A percentile compares a stretch with the other conserved stretches of the same genome.
Conservation (phyloP, 495 filamentous ascomycete genomes). For the Lindgomyces ingoldianus region DNA sequence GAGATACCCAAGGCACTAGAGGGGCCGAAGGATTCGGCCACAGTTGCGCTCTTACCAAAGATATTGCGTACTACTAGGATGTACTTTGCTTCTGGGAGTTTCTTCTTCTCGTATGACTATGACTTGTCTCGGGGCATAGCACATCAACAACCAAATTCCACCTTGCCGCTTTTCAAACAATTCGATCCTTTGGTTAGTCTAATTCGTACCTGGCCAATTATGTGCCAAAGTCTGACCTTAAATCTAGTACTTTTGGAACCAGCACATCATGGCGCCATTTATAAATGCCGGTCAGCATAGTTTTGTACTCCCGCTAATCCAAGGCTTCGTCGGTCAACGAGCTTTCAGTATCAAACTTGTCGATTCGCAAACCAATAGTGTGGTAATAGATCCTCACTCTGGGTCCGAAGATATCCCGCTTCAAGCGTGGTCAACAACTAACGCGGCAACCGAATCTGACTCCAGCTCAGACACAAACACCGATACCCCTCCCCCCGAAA, state of each 20-base stretch:
- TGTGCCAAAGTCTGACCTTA: not conserved
- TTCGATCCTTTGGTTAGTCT: conserved; percentile 68
- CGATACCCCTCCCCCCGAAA: conserved; percentile 20
- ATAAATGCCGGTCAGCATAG: conserved; percentile 64
- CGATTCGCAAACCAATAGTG: conserved; percentile 29
- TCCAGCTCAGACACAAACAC: conserved; percentile 17
- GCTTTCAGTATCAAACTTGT: conserved; percentile 65
- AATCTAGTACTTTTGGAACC: conserved; percentile 85
- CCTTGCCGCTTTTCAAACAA: conserved; percentile 64
- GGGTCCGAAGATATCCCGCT: conserved; percentile 31
- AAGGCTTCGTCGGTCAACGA: conserved; percentile 91
- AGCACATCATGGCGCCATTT: conserved; percentile 70
- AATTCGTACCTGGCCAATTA: not conserved
- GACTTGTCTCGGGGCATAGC: conserved; percentile 74
- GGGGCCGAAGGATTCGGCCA: conserved; percentile 41
- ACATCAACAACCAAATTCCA: conserved; percentile 48
- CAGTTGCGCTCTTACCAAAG: conserved; percentile 71
- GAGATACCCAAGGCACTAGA: conserved; percentile 43
- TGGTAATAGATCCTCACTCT: conserved; percentile 34
- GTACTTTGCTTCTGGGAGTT: conserved; percentile 74
- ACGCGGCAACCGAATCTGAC: not conserved
- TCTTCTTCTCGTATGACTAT: conserved; percentile 91
- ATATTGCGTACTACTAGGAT: conserved; percentile 78
- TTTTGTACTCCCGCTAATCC: conserved; percentile 80
- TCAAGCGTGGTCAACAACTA: conserved; percentile 5